Base-by-base conservation (phyloP, 176 grass and related monocot genomes). In the Tuctoria greenei region DNA sequence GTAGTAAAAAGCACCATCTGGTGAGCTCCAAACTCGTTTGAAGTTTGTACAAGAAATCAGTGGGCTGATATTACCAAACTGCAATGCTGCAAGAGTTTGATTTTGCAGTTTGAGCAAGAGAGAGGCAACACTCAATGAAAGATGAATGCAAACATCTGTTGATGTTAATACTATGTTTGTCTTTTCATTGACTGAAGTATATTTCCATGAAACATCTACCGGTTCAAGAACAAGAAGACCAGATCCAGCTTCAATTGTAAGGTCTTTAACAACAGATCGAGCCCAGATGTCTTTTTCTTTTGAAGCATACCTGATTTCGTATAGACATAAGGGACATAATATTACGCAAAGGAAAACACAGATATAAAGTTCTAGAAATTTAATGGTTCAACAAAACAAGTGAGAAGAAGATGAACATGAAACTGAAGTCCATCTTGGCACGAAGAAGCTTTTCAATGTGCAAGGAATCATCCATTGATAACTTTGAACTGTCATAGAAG, bases 381-480 rank as follows among this genome's bases (percentile, higher is more conserved):
- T 61, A 55, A 85, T 73, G 46, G 42, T 35, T 79, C 38, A 79
- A 42, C 43, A 71, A 52, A 75, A 77, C 18, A 61, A 86, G 59
- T 41, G 61, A 36, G 66, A 66, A 16, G 56, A 52, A 82, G 24
- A 80, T 62, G 62, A 92, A 98, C 95, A 98, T 98, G 89, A 98
- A 98, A 85, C 86, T 98, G 47, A 98, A 90, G 69, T 98, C 91
- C 84, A 92, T 91, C 85, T 94, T 98, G 42, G 82, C 89, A 26
- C 95, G 95, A 52, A 98, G 79, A 88, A 98, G 91, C 79, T 98
- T 98, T 79, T 98, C 95, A 70, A 98, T 78, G 23, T 98, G 81
- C 79, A 92, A 86, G 18, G 95, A 94, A 90, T 98, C 95, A 70
- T 94, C 89, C 72, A 89, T 79, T 17, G 75, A 88, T 75, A 98